Conservation (phyloP, 163 green algal species). For the Scenedesmus sp. region DNA sequence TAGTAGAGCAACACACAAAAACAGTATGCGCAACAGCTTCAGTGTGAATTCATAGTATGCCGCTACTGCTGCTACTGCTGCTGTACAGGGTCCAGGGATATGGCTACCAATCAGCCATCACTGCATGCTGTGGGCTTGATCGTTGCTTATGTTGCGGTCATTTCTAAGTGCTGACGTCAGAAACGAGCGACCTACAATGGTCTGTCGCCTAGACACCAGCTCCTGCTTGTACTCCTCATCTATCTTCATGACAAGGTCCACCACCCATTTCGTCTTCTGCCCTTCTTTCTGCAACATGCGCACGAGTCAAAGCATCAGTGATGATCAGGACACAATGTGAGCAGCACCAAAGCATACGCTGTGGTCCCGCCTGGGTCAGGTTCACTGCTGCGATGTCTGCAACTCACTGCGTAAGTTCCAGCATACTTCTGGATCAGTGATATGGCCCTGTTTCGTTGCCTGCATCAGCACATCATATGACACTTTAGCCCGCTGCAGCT, state of each 20-base stretch:
- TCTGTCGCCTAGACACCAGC: not conserved
- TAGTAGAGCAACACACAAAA: not conserved
- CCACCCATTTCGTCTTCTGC: constrained; percentile 49
- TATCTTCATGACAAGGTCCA: constrained; percentile 46
- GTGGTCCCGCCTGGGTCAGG: too few relatives aligned
- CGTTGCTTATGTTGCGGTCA: not conserved
- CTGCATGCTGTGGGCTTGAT: not conserved
- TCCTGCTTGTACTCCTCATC: constrained; percentile 42
- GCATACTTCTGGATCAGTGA: constrained; percentile 42
- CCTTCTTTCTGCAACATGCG: constrained; percentile 30
- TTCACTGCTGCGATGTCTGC: not conserved
- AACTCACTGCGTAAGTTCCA: constrained; percentile 31
- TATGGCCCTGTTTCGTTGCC: constrained; percentile 36
- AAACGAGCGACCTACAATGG: not conserved
- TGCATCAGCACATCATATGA: too few relatives aligned
- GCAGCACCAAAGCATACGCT: too few relatives aligned
- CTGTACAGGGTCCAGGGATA: not conserved
- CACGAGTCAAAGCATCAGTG: too few relatives aligned
- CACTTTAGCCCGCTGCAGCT: too few relatives aligned
- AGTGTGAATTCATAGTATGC: not conserved
- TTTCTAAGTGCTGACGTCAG: not conserved
- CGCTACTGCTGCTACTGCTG: not conserved
- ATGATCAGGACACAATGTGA: too few relatives aligned
- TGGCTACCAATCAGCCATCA: not conserved
- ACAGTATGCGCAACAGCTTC: not conserved